phyloP scores from a whole-genome alignment of 2,329 filamentous ascomycete species.

The Scedosporium dehoogii region DNA sequence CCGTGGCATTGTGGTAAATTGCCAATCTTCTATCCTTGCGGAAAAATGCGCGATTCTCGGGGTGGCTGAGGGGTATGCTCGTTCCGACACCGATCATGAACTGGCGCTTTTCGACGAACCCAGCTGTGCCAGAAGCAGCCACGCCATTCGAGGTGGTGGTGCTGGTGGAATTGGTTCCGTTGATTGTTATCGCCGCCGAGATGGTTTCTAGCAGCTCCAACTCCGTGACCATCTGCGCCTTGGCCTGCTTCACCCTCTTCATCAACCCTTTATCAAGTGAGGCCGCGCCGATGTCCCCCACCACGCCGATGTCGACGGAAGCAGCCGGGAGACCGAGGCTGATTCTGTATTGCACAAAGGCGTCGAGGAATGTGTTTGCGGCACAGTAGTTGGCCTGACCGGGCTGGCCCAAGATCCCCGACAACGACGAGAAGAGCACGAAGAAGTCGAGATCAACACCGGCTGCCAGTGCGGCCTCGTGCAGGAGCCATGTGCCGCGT shows the following conservation, averaged over 20 bases:
- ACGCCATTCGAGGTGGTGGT: background rate
- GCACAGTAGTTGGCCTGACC: conserved; percentile 32
- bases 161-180: background rate
- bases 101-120: background rate
- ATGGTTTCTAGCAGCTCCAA: conserved; percentile 12
- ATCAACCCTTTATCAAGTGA: conserved; percentile 15
- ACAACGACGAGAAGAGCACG: conserved; percentile 23
- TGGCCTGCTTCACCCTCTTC: conserved; percentile 5
- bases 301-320: conserved; percentile 22
- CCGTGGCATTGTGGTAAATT: background rate
- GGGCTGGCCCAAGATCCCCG: conserved; percentile 21
- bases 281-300: conserved; percentile 28
- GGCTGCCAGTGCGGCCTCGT: conserved; percentile 12
- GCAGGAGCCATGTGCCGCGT: conserved; percentile 24
- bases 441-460: conserved; percentile 25
- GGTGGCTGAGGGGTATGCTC: background rate
- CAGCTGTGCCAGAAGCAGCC: background rate
- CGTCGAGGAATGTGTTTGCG: conserved; percentile 30
- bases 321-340: conserved; percentile 21
- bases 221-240: conserved; percentile 11
- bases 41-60: background rate
- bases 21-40: background rate
- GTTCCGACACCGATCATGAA: background rate
- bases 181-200: background rate
- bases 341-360: conserved; percentile 24